A percentile compares a stretch with the other conserved stretches of the same genome.
phyloP scores from a whole-genome alignment of 495 filamentous ascomycete genomes.

The Chaetomium cochliodes region DNA sequence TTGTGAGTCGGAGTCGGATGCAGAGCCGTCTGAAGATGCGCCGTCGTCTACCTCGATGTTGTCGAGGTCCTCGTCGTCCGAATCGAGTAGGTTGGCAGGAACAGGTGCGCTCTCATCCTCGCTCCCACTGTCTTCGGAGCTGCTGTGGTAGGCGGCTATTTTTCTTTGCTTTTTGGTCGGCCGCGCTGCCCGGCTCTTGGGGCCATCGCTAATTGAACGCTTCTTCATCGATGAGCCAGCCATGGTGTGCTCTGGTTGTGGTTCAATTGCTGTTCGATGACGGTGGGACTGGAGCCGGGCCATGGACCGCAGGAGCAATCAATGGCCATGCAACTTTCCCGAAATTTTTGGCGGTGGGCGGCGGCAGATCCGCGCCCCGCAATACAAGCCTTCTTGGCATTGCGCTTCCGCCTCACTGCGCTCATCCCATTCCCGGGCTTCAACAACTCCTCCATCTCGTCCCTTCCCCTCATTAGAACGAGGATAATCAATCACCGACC shows the following conservation, averaged over 20 bases:
- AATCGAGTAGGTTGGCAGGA: slow-evolving; percentile 66
- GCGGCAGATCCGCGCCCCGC: slow-evolving; percentile 24
- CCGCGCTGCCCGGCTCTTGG: slow-evolving; percentile 52
- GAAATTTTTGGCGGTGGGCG: slow-evolving; percentile 40
- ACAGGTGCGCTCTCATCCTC: slow-evolving; percentile 54
- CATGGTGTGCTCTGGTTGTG: slow-evolving; percentile 30
- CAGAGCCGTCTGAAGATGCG: slow-evolving; percentile 33
- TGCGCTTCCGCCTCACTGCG: too few species aligned
- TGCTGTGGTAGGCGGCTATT: slow-evolving; percentile 70
- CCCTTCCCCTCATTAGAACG: too few species aligned
- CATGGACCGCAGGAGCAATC: not conserved
- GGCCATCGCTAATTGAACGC: slow-evolving; percentile 48
- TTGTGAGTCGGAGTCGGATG: slow-evolving; percentile 40
- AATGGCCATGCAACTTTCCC: slow-evolving; percentile 17
- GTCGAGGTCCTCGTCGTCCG: slow-evolving; percentile 59
- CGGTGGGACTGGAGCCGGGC: slow-evolving; percentile 11
- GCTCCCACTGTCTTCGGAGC: slow-evolving; percentile 50
- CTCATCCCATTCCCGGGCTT: too few species aligned
- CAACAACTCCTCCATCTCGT: too few species aligned
- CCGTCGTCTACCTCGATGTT: slow-evolving; percentile 48
- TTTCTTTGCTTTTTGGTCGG: slow-evolving; percentile 71
- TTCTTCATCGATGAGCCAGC: slow-evolving; percentile 35
- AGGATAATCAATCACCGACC: too few species aligned
- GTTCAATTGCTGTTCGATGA: slow-evolving; percentile 13
- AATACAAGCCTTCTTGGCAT: too few species aligned